Evolutionary conservation across 2,329 filamentous ascomycete species (phyloP), one percentile per base, ranked within the genome.

Genomic region (Aspergillus terreus): DNA sequence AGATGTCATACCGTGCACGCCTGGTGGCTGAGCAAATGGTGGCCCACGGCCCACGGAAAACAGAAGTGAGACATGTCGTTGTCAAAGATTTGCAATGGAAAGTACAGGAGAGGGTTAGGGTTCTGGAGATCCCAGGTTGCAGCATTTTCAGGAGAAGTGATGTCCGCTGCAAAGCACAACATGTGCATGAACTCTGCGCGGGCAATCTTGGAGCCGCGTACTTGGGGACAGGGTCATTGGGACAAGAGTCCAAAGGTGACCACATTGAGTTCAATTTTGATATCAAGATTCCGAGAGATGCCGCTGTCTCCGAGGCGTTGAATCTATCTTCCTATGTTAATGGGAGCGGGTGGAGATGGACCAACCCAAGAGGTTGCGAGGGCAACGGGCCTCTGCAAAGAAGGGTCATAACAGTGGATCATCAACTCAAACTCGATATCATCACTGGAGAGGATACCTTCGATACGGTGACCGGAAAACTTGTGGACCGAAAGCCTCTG

Each of bases 31-130:
- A 32, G n/a, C 17, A 27, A 10, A 51, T 36, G 1, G 30, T 44
- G 5, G 36, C 41, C 14, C 38, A 17, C 2, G 45, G 52, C 4
- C 11, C 23, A 14, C 44, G 52, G 4, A 23, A 33, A 4, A 41
- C 42, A 33, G 48, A 54, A 41, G 27, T 42, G 6, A 51, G 40
- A 23, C 25, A 48, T 30, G 19, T 43, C 14, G 49, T 49, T 3
- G 38, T 54, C 19, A 51, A 51, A 44, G 33, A 54, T 44, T n/a
- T 54, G 25, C 48, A 41, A 19, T 54, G 52, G 48, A 35, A 27
- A 17, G 27, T 54, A n/a, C 47, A 54, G 19, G 45, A 54, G 35
- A 54, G 45, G 4, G 35, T 46, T 5, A 27, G 23, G 3, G 30
- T 36, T 6, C 30, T 53, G 25, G 32, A n/a, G 14, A 15, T 49